These are phyloP conservation scores for Penicillium sp. DNA, from an alignment of 2,329 filamentous ascomycete genomes.

Conservation along the genomic window DNA sequence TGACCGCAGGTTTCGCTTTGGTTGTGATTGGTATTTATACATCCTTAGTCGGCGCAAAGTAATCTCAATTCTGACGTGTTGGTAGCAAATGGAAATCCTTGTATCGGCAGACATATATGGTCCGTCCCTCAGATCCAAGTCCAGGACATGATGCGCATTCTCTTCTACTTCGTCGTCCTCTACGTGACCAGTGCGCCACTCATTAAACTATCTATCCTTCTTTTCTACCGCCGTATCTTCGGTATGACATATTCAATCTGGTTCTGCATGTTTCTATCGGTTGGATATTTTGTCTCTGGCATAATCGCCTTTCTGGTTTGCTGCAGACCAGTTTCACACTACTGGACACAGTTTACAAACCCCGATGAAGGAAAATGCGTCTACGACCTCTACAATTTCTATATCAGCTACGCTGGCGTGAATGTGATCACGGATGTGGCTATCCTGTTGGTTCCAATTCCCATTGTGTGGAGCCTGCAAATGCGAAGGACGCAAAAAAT, in stretches of 20 bases:
- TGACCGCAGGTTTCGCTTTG: not conserved
- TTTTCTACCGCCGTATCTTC: conserved; percentile 1
- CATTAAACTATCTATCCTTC: not conserved
- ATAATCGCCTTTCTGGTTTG: not conserved
- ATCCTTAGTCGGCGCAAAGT: not conserved
- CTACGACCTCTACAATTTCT: not conserved
- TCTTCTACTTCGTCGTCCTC: not conserved
- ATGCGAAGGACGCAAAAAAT: not conserved
- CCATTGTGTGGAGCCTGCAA: not conserved
- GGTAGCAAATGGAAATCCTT: not conserved
- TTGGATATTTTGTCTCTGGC: not conserved
- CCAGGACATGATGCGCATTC: not conserved
- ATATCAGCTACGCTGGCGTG: not conserved
- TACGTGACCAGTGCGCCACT: not conserved
- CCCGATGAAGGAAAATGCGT: not conserved
- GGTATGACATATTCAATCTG: not conserved
- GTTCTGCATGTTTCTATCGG: not conserved
- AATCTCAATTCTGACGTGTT: not conserved
- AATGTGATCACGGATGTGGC: not conserved
- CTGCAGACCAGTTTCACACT: not conserved
- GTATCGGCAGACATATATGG: not conserved
- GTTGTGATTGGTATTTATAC: not conserved
- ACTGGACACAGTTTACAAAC: not conserved
- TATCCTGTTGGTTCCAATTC: not conserved
- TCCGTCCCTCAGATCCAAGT: not conserved